Evolutionary conservation across 805 yeast species (phyloP).

Genomic region (Schwanniomyces pseudopolymorphus): DNA sequence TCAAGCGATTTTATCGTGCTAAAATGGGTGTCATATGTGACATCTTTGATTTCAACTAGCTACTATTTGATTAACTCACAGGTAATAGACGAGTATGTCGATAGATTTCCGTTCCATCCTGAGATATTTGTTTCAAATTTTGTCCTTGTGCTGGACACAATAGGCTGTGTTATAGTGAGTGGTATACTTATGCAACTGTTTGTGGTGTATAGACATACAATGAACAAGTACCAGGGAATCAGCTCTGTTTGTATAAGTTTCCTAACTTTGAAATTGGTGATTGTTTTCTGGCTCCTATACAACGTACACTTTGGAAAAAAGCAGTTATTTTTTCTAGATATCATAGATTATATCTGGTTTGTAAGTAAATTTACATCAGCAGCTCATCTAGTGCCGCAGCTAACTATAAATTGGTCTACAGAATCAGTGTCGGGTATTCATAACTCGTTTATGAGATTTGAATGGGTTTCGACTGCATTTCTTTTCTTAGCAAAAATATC

Average conservation of each 20-base stretch:
- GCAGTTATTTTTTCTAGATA: constrained; percentile 35
- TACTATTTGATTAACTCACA: constrained; percentile 7
- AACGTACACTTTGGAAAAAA: not conserved
- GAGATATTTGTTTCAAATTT: constrained; percentile 16
- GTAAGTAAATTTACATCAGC: constrained; percentile 20
- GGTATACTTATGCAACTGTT: constrained; percentile 25
- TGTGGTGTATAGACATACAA: constrained; percentile 22
- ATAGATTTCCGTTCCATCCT: constrained; percentile 35
- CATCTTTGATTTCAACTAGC: constrained; percentile 7
- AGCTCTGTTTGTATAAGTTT: constrained; percentile 16
- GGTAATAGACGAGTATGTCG: constrained; percentile 9
- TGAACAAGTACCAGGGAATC: constrained; percentile 36
- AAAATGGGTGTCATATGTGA: constrained; percentile 4
- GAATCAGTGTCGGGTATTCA: constrained; percentile 20
- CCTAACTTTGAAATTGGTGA: constrained; percentile 1
- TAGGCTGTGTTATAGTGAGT: constrained; percentile 8
- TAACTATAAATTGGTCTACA: constrained; percentile 39
- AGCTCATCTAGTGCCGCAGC: constrained; percentile 40
- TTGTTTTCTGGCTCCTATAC: constrained; percentile 6
- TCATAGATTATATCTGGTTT: constrained; percentile 42
- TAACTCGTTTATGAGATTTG: constrained; percentile 3
- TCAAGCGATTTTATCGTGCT: constrained; percentile 16
- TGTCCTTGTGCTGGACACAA: constrained; percentile 15
- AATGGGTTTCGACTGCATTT: constrained; percentile 6
- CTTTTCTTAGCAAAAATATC: constrained; percentile 8